Conservation (phyloP, 768 basidiomycete species). For the Termitomyces sp. region DNA sequence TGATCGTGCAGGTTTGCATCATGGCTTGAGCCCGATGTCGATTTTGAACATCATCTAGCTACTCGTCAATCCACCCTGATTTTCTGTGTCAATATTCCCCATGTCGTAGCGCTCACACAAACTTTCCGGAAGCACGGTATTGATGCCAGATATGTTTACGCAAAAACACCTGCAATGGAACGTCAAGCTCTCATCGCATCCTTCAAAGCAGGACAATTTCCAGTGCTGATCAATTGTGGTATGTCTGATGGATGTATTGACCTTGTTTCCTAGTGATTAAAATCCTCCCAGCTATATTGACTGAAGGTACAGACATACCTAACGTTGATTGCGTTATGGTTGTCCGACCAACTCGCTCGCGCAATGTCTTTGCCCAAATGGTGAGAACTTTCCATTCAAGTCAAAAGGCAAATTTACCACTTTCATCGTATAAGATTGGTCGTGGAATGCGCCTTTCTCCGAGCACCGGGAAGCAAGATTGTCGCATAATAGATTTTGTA, state of each 20-base stretch:
- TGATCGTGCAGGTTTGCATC: slow-evolving; percentile 67
- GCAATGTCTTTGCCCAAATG: slow-evolving; percentile 92
- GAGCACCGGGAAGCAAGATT: slow-evolving; percentile 73
- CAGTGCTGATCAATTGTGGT: slow-evolving; percentile 91
- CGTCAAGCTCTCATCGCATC: slow-evolving; percentile 57
- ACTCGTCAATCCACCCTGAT: slow-evolving; percentile 82
- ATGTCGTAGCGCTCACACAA: slow-evolving; percentile 71
- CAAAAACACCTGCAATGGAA: slow-evolving; percentile 58
- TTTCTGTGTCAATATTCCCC: slow-evolving; percentile 85
- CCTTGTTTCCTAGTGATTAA: not conserved
- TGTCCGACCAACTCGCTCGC: slow-evolving; percentile 83
- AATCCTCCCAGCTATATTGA: slow-evolving; percentile 62
- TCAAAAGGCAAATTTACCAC: not conserved
- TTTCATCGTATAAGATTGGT: slow-evolving; percentile 59
- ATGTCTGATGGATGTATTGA: slow-evolving; percentile 8
- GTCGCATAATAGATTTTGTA: slow-evolving; percentile 88
- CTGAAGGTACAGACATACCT: slow-evolving; percentile 93
- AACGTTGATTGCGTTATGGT: slow-evolving; percentile 90
- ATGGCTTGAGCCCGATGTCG: not conserved
- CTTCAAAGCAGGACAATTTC: slow-evolving; percentile 72
- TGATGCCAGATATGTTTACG: slow-evolving; percentile 79
- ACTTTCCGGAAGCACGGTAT: slow-evolving; percentile 70
- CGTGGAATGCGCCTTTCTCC: slow-evolving; percentile 88
- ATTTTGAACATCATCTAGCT: slow-evolving; percentile 25
- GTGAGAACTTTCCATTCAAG: slow-evolving; percentile 31